Conservation (phyloP, 1,284 basidiomycete genomes). For the Schizophyllum commune region DNA sequence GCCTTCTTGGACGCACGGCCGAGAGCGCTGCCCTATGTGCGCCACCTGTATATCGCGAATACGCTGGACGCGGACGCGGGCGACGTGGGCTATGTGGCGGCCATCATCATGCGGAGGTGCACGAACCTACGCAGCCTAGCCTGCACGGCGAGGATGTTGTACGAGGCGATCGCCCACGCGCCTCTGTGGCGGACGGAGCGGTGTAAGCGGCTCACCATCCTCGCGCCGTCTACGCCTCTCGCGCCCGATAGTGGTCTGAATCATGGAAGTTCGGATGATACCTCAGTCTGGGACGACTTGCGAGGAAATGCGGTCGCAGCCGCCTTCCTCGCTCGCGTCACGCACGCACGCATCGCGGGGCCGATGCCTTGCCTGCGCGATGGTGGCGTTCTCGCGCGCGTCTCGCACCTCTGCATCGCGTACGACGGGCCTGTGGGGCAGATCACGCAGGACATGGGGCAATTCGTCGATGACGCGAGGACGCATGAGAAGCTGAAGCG, state of each 20-base stretch:
- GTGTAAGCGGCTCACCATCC: background rate
- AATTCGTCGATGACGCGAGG: background rate
- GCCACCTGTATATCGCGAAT: slow-evolving; percentile 10
- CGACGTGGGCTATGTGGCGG: background rate
- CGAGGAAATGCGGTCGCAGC: slow-evolving; percentile 6
- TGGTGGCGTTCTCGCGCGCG: background rate
- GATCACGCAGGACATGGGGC: background rate
- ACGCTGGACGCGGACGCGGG: background rate
- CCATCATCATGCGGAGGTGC: slow-evolving; percentile 19
- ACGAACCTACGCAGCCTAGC: slow-evolving; percentile 20
- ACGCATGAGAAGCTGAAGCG: background rate
- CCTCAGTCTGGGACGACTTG: background rate
- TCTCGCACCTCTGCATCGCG: background rate
- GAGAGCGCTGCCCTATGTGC: slow-evolving; percentile 9
- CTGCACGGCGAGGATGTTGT: slow-evolving; percentile 17
- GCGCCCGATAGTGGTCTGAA: slow-evolving; percentile 15
- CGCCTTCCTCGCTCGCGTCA: background rate
- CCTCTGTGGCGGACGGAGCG: background rate
- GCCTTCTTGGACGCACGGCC: slow-evolving; percentile 2
- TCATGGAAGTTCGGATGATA: background rate
- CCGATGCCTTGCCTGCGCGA: background rate
- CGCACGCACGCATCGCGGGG: background rate
- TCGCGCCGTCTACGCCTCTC: slow-evolving; percentile 11
- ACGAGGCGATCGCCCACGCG: slow-evolving; percentile 8
- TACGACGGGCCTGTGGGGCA: background rate